These are phyloP conservation scores for Aspergillus pseudoglaucus DNA, from an alignment of 2,329 filamentous ascomycete species.

Conservation along the genomic window DNA sequence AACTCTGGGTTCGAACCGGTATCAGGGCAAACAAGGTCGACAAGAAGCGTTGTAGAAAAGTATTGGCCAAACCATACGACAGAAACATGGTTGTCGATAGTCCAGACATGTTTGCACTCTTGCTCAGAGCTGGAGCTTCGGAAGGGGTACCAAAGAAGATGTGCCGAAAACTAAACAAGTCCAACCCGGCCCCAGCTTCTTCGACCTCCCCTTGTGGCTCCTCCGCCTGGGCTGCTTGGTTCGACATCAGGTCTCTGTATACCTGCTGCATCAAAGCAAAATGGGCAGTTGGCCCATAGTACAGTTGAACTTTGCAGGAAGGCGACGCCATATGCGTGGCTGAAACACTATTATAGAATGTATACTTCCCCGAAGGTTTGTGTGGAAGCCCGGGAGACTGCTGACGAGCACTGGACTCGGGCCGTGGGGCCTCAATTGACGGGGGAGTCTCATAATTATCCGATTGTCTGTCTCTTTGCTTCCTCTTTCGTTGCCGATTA, in stretches of 20 bases:
- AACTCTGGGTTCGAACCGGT: constrained; percentile 30
- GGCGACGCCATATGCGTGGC: constrained; percentile 42
- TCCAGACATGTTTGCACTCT: constrained; percentile 16
- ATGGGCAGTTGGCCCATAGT: constrained; percentile 44
- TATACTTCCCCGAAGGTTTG: constrained; percentile 9
- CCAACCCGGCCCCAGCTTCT: constrained; percentile 32
- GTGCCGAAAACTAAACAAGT: constrained; percentile 32
- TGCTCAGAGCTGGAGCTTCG: constrained; percentile 24
- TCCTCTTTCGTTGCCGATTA: constrained; percentile 30
- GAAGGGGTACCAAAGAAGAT: constrained; percentile 38
- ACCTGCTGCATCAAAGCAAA: constrained; percentile 39
- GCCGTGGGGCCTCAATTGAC: constrained; percentile 2
- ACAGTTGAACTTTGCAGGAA: constrained; percentile 40
- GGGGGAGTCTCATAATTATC: neutral
- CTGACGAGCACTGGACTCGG: constrained; percentile 9
- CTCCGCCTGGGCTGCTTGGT: constrained; percentile 10
- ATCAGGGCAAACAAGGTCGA: constrained; percentile 35
- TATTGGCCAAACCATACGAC: constrained; percentile 32
- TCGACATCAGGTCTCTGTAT: constrained; percentile 26
- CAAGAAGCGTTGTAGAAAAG: constrained; percentile 37
- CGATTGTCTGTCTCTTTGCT: constrained; percentile 12
- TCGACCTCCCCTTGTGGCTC: constrained; percentile 27
- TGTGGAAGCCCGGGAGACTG: constrained; percentile 11
- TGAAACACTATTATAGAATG: constrained; percentile 40
- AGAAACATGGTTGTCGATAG: constrained; percentile 29